These are phyloP conservation scores for Didymella glomerata DNA, from an alignment of 2,329 filamentous ascomycete species.

Conservation along the genomic window DNA sequence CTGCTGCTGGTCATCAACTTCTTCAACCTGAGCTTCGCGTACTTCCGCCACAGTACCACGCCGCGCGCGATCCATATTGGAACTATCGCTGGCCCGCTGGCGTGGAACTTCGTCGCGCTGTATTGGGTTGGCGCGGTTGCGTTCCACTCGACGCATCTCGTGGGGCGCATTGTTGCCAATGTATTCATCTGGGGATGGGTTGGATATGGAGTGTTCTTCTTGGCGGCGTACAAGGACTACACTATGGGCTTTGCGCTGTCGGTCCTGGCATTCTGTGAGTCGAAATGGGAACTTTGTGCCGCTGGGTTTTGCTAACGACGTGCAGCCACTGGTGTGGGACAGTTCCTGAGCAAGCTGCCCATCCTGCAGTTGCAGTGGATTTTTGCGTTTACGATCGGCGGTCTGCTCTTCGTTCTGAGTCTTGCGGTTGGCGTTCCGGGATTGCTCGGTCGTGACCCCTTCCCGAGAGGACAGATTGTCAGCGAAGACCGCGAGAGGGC, in stretches of 20 bases:
- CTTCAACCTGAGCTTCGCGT: slow-evolving; percentile 78
- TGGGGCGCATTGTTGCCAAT: slow-evolving; percentile 83
- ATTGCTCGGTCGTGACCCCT: slow-evolving; percentile 66
- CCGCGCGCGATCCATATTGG: slow-evolving; percentile 79
- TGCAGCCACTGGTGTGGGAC: slow-evolving; percentile 75
- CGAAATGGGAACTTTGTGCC: too few species aligned
- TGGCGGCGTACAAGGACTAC: slow-evolving; percentile 75
- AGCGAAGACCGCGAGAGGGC: slow-evolving; percentile 62
- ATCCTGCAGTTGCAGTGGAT: slow-evolving; percentile 88
- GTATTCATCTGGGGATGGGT: slow-evolving; percentile 87
- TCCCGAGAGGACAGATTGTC: slow-evolving; percentile 57
- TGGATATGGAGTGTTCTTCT: slow-evolving; percentile 78
- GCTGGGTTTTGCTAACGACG: too few species aligned
- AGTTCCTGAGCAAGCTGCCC: slow-evolving; percentile 76
- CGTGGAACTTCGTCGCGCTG: slow-evolving; percentile 85
- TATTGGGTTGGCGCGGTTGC: slow-evolving; percentile 91
- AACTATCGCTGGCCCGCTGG: slow-evolving; percentile 78
- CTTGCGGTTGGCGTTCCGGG: slow-evolving; percentile 70
- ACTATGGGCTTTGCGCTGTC: slow-evolving; percentile 83
- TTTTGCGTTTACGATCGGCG: slow-evolving; percentile 86
- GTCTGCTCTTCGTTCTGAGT: slow-evolving; percentile 74
- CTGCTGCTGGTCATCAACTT: slow-evolving; percentile 81
- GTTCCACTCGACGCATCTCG: slow-evolving; percentile 70
- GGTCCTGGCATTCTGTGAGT: slow-evolving; percentile 72
- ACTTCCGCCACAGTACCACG: slow-evolving; percentile 79